A percentile compares a stretch with the other conserved stretches of the same genome.
phyloP scores from a whole-genome alignment of 176 grass and related monocot species.

The Lolium perenne region DNA sequence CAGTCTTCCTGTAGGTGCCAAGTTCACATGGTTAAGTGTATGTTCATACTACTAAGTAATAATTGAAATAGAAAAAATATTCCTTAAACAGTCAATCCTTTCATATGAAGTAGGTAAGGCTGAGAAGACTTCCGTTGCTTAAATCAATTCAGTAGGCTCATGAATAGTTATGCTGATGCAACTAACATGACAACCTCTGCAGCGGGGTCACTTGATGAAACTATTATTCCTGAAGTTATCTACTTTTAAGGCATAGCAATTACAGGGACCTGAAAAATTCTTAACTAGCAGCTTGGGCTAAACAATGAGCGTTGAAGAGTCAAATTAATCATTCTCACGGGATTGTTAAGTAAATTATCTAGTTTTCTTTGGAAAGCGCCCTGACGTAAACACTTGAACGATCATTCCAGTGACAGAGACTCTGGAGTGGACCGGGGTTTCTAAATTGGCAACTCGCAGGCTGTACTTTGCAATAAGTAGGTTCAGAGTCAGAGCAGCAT shows the following conservation, averaged over 20 bases:
- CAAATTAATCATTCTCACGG: slow-evolving; percentile 20
- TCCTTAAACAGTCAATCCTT: neutral
- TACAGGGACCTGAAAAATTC: slow-evolving; percentile 11
- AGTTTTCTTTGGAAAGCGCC: neutral
- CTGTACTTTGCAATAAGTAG: neutral
- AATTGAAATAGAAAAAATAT: neutral
- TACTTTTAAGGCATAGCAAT: slow-evolving; percentile 18
- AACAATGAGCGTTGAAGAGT: neutral
- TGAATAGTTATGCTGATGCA: neutral
- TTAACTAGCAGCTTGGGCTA: slow-evolving; percentile 8
- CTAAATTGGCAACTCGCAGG: slow-evolving; percentile 27
- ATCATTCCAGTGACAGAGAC: slow-evolving; percentile 15
- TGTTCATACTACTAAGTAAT: neutral
- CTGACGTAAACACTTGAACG: slow-evolving; percentile 32
- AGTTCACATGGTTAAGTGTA: neutral
- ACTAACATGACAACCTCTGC: neutral
- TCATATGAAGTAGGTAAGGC: neutral
- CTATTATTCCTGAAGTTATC: neutral
- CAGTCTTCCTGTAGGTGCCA: slow-evolving; percentile 56
- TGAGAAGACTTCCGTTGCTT: neutral
- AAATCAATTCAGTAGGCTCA: neutral
- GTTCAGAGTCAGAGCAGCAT: slow-evolving; percentile 28
- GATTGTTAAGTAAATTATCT: slow-evolving; percentile 18
- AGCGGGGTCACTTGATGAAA: neutral
- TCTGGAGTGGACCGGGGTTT: slow-evolving; percentile 1